Conservation (phyloP, 176 grass and related monocot genomes). For the bread wheat (Triticum aestivum) region DNA sequence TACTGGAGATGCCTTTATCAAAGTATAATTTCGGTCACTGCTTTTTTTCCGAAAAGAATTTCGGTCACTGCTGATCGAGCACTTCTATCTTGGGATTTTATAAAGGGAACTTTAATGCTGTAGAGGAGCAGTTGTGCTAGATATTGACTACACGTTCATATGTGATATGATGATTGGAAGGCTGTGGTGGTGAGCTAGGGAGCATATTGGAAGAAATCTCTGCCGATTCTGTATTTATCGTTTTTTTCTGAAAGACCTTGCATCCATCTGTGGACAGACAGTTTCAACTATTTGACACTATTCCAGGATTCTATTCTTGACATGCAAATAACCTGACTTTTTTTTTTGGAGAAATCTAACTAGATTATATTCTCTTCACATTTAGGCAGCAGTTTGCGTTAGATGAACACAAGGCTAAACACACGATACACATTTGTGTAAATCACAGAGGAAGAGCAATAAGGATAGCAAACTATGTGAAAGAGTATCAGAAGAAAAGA, state of each 20-base stretch:
- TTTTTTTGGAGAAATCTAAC: neutral
- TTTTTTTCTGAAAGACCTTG: neutral
- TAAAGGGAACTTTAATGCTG: constrained; percentile 11
- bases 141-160: constrained; percentile 22
- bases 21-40: neutral
- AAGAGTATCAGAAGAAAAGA: constrained; percentile 25
- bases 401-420: constrained; percentile 26
- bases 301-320: constrained; percentile 45
- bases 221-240: constrained; percentile 22
- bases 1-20: neutral
- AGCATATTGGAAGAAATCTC: constrained; percentile 20
- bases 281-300: constrained; percentile 23
- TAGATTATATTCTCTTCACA: constrained; percentile 35
- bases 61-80: neutral
- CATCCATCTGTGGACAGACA: constrained; percentile 14
- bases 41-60: neutral
- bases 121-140: neutral
- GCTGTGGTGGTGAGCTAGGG: constrained; percentile 12
- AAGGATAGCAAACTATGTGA: neutral
- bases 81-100: constrained; percentile 6
- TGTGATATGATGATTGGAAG: constrained; percentile 17
- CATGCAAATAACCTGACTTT: constrained; percentile 11
- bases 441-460: neutral
- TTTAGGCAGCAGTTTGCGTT: constrained; percentile 10
- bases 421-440: constrained; percentile 12